Conservation (phyloP, 108 stramenopile species). For the Nitzschia sp. region DNA sequence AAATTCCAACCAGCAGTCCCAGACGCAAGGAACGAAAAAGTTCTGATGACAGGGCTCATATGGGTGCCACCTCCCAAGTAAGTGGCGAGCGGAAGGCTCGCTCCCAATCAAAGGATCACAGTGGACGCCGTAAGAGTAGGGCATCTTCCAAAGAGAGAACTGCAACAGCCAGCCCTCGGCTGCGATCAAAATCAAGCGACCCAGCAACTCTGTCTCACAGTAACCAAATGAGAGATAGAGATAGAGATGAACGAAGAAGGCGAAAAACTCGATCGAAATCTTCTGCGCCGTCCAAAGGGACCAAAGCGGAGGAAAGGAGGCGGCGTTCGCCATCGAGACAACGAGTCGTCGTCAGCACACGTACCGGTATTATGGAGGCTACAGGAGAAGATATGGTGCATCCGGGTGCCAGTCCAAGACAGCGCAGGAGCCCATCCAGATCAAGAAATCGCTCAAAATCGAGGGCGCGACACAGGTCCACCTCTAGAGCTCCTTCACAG, state of each 20-base stretch:
- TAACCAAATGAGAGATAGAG: too few relatives aligned
- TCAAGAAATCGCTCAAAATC: slow-evolving; percentile 6
- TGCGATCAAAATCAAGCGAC: too few relatives aligned
- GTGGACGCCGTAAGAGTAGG: too few relatives aligned
- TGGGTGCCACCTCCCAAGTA: neutral
- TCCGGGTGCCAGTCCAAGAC: neutral
- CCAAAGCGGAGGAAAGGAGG: neutral
- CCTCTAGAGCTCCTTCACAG: neutral
- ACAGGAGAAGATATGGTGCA: slow-evolving; percentile 1
- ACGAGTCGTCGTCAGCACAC: too few relatives aligned
- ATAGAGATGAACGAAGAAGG: neutral
- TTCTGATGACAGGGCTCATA: neutral
- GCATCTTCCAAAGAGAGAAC: neutral
- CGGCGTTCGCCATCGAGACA: neutral
- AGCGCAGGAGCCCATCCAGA: slow-evolving; percentile 12
- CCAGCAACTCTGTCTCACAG: too few relatives aligned
- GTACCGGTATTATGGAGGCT: slow-evolving; percentile 2
- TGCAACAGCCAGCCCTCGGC: too few relatives aligned
- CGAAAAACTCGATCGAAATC: neutral
- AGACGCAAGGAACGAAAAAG: neutral
- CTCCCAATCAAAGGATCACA: neutral
- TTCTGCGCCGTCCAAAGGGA: neutral
- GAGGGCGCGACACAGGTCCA: neutral
- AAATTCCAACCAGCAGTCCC: neutral
- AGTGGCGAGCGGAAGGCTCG: neutral